Conservation (phyloP, 306 rosid genomes). For the Fragaria vesca region DNA sequence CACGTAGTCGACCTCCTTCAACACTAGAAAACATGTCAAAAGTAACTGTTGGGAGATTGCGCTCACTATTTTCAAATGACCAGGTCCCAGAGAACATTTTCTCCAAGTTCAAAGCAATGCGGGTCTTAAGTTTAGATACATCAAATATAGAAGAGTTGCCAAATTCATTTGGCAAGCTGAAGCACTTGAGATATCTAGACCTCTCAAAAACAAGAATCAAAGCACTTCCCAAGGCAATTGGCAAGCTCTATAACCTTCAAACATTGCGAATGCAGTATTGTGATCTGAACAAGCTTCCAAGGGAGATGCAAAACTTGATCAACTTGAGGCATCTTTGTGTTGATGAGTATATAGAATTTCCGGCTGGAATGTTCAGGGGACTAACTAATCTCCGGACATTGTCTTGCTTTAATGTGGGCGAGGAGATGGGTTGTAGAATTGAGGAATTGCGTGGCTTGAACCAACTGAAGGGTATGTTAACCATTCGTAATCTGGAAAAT, state of each 20-base stretch:
- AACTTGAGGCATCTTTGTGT: slow-evolving; percentile 1
- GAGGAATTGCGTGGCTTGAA: neutral
- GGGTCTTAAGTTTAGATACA: neutral
- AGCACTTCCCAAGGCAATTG: slow-evolving; percentile 12
- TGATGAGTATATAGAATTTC: neutral
- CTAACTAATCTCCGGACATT: neutral
- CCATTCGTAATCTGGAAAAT: neutral
- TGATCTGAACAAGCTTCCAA: neutral
- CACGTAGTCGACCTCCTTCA: neutral
- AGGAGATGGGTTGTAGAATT: no score
- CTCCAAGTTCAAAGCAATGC: neutral
- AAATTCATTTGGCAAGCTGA: slow-evolving; percentile 12
- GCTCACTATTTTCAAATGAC: no score
- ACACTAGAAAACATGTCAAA: neutral
- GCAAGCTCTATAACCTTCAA: slow-evolving; percentile 5
- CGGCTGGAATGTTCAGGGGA: neutral
- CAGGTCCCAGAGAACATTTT: neutral
- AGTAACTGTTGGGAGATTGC: no score
- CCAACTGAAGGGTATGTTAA: neutral
- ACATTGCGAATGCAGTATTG: neutral
- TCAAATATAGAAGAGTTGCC: neutral
- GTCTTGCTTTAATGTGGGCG: no score
- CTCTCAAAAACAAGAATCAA: neutral
- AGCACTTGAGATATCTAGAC: slow-evolving; percentile 17
- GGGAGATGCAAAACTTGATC: neutral